A percentile compares a stretch with the other conserved stretches of the same genome.
These are phyloP conservation scores for Paraleonurus japonicus DNA, from an alignment of 257 asterid species.

Conservation along the genomic window DNA sequence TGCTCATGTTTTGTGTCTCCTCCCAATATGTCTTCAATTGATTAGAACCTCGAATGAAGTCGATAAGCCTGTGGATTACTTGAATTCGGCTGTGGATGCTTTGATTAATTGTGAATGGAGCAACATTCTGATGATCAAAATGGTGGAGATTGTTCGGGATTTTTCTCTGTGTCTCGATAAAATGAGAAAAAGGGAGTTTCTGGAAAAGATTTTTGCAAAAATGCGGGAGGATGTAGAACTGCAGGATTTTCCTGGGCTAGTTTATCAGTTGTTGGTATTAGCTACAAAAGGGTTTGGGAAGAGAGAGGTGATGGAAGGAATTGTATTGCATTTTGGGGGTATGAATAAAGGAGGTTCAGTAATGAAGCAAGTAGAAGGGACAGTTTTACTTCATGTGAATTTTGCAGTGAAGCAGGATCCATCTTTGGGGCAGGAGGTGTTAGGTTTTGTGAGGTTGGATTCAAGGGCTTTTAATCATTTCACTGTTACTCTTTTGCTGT, in stretches of 20 bases:
- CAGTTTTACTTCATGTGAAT: constrained; percentile 84
- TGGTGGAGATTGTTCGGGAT: constrained; percentile 66
- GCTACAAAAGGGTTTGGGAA: constrained; percentile 77
- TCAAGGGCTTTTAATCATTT: constrained; percentile 76
- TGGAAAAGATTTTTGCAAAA: constrained; percentile 57
- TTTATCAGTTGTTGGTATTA: constrained; percentile 72
- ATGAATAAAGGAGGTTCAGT: constrained; percentile 47
- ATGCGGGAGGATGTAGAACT: constrained; percentile 61
- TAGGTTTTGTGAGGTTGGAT: constrained; percentile 65
- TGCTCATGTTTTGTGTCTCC: constrained; percentile 51
- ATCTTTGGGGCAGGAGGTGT: constrained; percentile 74
- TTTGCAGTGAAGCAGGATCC: constrained; percentile 89
- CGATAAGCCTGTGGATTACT: constrained; percentile 45
- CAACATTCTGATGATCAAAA: constrained; percentile 60
- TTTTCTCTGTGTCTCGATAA: constrained; percentile 49
- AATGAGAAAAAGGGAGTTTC: constrained; percentile 49
- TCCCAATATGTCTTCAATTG: constrained; percentile 63
- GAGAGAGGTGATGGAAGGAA: constrained; percentile 79
- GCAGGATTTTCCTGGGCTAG: constrained; percentile 84
- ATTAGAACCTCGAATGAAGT: constrained; percentile 54
- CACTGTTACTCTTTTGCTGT: constrained; percentile 65
- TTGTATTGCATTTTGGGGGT: constrained; percentile 64
- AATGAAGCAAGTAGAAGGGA: constrained; percentile 83
- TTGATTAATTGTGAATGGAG: constrained; percentile 57
- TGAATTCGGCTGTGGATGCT: constrained; percentile 49